Conservation (phyloP, 2,329 filamentous ascomycete species). For the Penicillium nordicum region DNA sequence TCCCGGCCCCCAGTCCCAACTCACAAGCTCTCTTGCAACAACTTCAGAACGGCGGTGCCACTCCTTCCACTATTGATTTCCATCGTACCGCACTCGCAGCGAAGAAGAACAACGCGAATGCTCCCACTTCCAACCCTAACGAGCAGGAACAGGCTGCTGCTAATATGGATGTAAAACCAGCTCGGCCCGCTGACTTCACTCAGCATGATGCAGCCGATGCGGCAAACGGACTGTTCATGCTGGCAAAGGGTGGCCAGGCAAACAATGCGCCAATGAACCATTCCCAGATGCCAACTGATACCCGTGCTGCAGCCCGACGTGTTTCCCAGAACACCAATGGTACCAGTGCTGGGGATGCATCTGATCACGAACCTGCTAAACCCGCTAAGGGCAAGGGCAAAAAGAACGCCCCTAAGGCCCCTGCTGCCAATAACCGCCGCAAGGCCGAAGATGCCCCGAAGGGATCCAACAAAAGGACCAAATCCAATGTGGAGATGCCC, state of each 20-base stretch:
- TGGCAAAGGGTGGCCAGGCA: constrained; percentile 64
- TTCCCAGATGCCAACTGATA: constrained; percentile 39
- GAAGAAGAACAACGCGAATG: constrained; percentile 53
- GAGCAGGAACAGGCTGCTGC: constrained; percentile 36
- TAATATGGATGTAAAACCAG: constrained; percentile 45
- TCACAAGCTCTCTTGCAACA: constrained; percentile 78
- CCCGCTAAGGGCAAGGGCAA: constrained; percentile 68
- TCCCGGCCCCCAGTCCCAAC: constrained; percentile 84
- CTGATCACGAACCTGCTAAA: constrained; percentile 68
- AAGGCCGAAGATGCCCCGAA: constrained; percentile 76
- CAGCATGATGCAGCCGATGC: constrained; percentile 90
- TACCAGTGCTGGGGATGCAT: constrained; percentile 61
- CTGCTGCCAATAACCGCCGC: constrained; percentile 63
- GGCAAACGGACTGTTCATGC: constrained; percentile 87
- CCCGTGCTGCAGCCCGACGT: constrained; percentile 43
- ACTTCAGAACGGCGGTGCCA: constrained; percentile 75
- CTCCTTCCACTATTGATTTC: constrained; percentile 88
- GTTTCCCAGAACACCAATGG: constrained; percentile 43
- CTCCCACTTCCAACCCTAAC: constrained; percentile 42
- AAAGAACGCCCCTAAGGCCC: constrained; percentile 55
- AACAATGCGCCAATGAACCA: constrained; percentile 53
- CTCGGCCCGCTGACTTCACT: constrained; percentile 62
- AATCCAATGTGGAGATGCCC: constrained; percentile 50
- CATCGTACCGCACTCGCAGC: constrained; percentile 86
- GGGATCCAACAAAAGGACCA: constrained; percentile 69